Evolutionary conservation across 352 stramenopile genomes (phyloP), one percentile per base, ranked within the genome.

Genomic region (Phytopythium mirpurense): DNA sequence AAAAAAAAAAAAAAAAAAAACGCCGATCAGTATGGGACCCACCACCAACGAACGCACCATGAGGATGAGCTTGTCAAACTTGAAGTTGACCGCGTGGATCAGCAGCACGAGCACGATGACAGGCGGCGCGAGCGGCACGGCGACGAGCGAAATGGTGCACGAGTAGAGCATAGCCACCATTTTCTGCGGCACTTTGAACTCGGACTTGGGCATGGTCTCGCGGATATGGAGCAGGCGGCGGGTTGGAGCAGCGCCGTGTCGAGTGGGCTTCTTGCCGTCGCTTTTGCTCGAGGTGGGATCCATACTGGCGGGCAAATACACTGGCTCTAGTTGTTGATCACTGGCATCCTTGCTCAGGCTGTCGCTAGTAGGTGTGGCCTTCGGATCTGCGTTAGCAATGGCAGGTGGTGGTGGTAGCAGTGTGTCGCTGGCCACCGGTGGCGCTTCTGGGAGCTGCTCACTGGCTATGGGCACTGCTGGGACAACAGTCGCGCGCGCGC

Each of bases 121-220:
- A 15, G 68, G 69, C 11, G 81, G 83, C 37, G 77, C 82, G 31
- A 94, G 65, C 2, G 81, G 80, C 23, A 90, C 85, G 18, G 80
- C 77, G 18, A 93, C 67, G 10, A 90, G 53, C 1, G 70, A 70
- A 29, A 93, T 80, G 19, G 83, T 90, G 38, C 74, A 83, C 31
- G 81, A 90, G 56, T 90, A 93, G 21, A 93, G 53, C 42, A 93
- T 56, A 21, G 77, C 79, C 5, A 93, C 80, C 81, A 92, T 92
- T 50, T 92, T 90, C 51, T 88, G 79, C 1, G 78, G 78, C 8
- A 92, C 77, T 10, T 84, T 60, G 47, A 93, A 93, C 52, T 91
- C 83, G 10, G 67, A 62, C 26, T 74, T 84, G 14, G 67, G 59
- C 15, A 75, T 37, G 10, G 27, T 5, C 10, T 51, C 45, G 45